phyloP scores from a whole-genome alignment of 2,329 filamentous ascomycete genomes.

The Knufia fluminis region DNA sequence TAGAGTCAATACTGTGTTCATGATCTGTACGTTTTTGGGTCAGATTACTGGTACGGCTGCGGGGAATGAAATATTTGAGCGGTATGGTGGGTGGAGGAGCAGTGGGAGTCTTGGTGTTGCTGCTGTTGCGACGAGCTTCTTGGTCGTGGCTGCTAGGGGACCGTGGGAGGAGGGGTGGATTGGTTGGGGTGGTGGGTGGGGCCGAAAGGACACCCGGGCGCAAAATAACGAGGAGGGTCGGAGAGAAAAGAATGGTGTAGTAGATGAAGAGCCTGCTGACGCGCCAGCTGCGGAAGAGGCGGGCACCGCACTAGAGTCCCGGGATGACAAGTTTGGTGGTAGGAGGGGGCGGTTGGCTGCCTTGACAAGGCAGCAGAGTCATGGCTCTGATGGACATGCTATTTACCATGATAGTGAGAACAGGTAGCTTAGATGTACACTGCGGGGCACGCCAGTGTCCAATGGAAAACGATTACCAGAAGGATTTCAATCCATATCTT shows the following conservation, averaged over 20 bases:
- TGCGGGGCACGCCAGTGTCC: no score
- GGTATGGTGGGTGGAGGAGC: constrained; percentile 51
- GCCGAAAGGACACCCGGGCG: constrained; percentile 29
- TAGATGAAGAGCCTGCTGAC: background rate
- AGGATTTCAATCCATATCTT: no score
- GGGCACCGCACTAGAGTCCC: background rate
- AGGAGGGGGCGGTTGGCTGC: background rate
- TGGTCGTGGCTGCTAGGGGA: constrained; percentile 33
- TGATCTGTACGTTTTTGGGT: constrained; percentile 65
- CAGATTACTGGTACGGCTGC: constrained; percentile 62
- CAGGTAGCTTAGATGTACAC: no score
- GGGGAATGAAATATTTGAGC: constrained; percentile 48
- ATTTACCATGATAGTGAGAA: background rate
- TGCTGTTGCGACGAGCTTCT: constrained; percentile 41
- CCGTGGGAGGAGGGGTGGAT: constrained; percentile 51
- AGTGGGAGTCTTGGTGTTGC: constrained; percentile 50
- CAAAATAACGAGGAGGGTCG: background rate
- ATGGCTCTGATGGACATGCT: constrained; percentile 1
- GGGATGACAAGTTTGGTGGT: background rate
- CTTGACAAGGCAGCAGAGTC: constrained; percentile 3
- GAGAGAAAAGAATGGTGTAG: background rate
- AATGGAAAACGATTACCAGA: no score
- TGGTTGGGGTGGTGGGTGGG: constrained; percentile 51
- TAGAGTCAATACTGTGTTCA: constrained; percentile 72
- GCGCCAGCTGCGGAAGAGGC: background rate